A percentile compares a stretch with the other conserved stretches of the same genome.
Evolutionary conservation across 805 yeast species (phyloP).

Genomic region (Metschnikowia corniflorae): DNA sequence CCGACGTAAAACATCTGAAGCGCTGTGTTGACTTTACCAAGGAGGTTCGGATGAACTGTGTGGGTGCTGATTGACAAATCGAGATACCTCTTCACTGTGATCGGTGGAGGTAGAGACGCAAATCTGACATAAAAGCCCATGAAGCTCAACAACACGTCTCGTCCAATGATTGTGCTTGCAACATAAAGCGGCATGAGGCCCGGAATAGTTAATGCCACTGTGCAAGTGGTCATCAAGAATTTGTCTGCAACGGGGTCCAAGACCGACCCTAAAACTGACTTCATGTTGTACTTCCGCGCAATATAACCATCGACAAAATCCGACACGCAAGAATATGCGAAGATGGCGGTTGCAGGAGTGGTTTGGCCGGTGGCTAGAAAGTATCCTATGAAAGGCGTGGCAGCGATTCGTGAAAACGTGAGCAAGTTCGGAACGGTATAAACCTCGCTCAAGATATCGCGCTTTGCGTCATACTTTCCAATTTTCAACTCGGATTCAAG

Average conservation of each 20-base stretch:
- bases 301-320: conserved; percentile 90
- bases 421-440: conserved; percentile 85
- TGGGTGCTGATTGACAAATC: conserved; percentile 76
- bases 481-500: neutral
- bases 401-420: conserved; percentile 73
- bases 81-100: conserved; percentile 66
- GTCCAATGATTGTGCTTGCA: conserved; percentile 72
- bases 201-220: conserved; percentile 67
- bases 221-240: conserved; percentile 79
- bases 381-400: conserved; percentile 85
- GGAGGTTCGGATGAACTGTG: conserved; percentile 79
- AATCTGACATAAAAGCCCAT: conserved; percentile 73
- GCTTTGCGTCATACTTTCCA: neutral
- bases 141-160: conserved; percentile 71
- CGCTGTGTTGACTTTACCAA: conserved; percentile 86
- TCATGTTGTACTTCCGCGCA: conserved; percentile 75
- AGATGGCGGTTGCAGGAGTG: conserved; percentile 63
- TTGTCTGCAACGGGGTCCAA: conserved; percentile 97
- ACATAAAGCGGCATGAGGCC: conserved; percentile 63
- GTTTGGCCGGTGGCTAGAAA: conserved; percentile 63
- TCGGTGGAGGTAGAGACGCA: conserved; percentile 70
- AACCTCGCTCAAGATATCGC: conserved; percentile 30
- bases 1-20: conserved; percentile 89
- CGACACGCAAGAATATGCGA: conserved; percentile 82
- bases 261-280: conserved; percentile 82